phyloP scores from a whole-genome alignment of 805 yeast genomes.

The Yarrowia hollandica region DNA sequence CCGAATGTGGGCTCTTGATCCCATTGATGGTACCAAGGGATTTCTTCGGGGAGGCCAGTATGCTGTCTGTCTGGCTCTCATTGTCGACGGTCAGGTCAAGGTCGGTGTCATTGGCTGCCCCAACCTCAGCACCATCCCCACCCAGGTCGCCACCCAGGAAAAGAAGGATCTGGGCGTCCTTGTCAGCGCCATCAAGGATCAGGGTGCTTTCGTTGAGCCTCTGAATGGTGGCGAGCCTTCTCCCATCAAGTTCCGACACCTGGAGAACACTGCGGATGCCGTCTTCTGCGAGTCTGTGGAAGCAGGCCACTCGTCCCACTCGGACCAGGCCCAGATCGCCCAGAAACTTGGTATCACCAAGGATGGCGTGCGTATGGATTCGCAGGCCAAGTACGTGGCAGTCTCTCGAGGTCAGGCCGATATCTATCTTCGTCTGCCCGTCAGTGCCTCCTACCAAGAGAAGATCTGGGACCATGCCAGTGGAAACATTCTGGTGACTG shows the following conservation, averaged over 20 bases:
- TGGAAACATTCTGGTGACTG: slow-evolving; percentile 80
- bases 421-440: slow-evolving; percentile 85
- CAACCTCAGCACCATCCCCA: slow-evolving; percentile 62
- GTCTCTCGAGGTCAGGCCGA: slow-evolving; percentile 91
- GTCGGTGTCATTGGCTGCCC: slow-evolving; percentile 98
- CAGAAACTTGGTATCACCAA: slow-evolving; percentile 56
- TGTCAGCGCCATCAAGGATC: slow-evolving; percentile 65
- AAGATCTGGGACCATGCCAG: slow-evolving; percentile 99
- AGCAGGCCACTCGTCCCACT: slow-evolving; percentile 90
- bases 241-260: slow-evolving; percentile 55
- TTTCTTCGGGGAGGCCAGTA: slow-evolving; percentile 94
- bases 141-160: slow-evolving; percentile 29
- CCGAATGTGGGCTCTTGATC: slow-evolving; percentile 96
- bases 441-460: slow-evolving; percentile 72
- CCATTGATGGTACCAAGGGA: slow-evolving; percentile 98
- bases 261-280: slow-evolving; percentile 50
- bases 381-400: slow-evolving; percentile 94
- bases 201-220: slow-evolving; percentile 63
- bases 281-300: slow-evolving; percentile 92
- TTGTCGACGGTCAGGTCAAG: slow-evolving; percentile 80
- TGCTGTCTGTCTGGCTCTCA: slow-evolving; percentile 90
- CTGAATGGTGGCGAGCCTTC: slow-evolving; percentile 42
- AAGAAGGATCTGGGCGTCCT: slow-evolving; percentile 59
- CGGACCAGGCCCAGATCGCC: slow-evolving; percentile 77
- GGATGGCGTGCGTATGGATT: slow-evolving; percentile 74